A percentile compares a stretch with the other conserved stretches of the same genome.
phyloP scores from a whole-genome alignment of 208 protist genomes.

The Acanthamoeba comandoni region DNA sequence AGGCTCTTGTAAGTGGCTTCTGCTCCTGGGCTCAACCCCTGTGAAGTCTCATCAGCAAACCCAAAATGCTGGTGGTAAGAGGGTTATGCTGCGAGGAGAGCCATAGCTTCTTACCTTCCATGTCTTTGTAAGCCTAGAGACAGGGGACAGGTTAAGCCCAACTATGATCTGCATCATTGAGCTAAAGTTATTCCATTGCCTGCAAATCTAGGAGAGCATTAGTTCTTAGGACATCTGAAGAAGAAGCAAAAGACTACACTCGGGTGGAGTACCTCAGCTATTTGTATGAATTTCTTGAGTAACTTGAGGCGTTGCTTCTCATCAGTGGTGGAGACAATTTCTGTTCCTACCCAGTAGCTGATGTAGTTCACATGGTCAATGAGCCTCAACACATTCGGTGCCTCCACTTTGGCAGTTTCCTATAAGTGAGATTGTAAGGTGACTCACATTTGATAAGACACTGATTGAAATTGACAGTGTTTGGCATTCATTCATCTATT shows the following conservation, averaged over 20 bases:
- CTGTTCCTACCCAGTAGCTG: conserved; percentile 5
- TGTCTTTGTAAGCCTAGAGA: conserved; percentile 1
- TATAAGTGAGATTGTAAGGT: too few relatives aligned
- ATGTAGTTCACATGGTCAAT: conserved; percentile 14
- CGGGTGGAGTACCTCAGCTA: too few relatives aligned
- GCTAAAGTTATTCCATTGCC: conserved; percentile 6
- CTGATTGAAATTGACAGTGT: too few relatives aligned
- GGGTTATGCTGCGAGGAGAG: too few relatives aligned
- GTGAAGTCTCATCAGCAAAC: too few relatives aligned
- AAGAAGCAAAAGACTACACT: too few relatives aligned
- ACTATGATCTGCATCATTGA: conserved; percentile 9
- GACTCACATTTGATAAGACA: too few relatives aligned
- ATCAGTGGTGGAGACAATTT: neutral
- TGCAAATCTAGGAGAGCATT: too few relatives aligned
- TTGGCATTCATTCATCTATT: too few relatives aligned
- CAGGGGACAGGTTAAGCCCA: neutral
- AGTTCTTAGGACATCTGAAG: too few relatives aligned
- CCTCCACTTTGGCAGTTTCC: neutral
- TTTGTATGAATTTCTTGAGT: neutral
- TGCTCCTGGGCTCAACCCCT: neutral
- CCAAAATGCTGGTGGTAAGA: too few relatives aligned
- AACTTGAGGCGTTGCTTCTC: neutral
- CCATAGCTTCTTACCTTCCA: too few relatives aligned
- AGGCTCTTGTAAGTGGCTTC: conserved; percentile 1
- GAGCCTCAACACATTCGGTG: neutral